Base-by-base conservation (phyloP, 78 protist genomes). In the Pigoraptor vietnamica region DNA sequence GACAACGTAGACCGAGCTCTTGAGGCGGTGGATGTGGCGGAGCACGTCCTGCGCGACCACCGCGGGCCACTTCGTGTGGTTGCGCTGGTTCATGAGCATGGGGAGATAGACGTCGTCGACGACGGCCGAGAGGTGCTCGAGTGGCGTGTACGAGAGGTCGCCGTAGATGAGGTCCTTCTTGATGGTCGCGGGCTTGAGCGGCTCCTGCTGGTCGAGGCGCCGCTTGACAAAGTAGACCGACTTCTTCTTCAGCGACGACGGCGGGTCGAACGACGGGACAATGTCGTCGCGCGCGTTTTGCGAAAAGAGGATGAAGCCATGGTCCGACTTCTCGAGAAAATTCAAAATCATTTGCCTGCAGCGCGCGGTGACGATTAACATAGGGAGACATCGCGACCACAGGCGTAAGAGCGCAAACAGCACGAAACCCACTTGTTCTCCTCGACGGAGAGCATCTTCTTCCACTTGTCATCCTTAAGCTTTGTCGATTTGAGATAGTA, bases 101-200 rank as follows among this genome's bases (percentile, higher is more conserved):
- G 95, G 95, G 37, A 89, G 37, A 40, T 23, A 79, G 19, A 93
- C 90, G 56, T 88, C 90, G 1, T 84, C 55, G 25, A 90, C n/a
- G 23, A 90, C 14, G n/a, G 21, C 24, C 23, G 9, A 6, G 29
- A 91, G 67, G 2, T 91, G 92, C 23, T 89, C 92, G 37, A 93
- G 86, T 25, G 92, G 93, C 40, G 34, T 0, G 33, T 81, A 19
- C 37, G 83, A 14, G 23, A 93, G 33, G 86, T 93, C 95, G 21
- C 93, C 91, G n/a, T 21, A 40, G 37, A 21, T 1, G 39, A 93
- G 24, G 0, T 29, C 2, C 86, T 32, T 32, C 1, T 25, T 24
- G 25, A 48, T 89, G 21, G 35, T 56, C 9, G 2, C 48, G 40
- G 34, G 25, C 48, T 14, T 67, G 79, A 86, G 9, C 14, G 0